Evolutionary conservation across 225 moss, liverwort and hornwort genomes (phyloP).

Genomic region (Physcomitrellopsis africana): DNA sequence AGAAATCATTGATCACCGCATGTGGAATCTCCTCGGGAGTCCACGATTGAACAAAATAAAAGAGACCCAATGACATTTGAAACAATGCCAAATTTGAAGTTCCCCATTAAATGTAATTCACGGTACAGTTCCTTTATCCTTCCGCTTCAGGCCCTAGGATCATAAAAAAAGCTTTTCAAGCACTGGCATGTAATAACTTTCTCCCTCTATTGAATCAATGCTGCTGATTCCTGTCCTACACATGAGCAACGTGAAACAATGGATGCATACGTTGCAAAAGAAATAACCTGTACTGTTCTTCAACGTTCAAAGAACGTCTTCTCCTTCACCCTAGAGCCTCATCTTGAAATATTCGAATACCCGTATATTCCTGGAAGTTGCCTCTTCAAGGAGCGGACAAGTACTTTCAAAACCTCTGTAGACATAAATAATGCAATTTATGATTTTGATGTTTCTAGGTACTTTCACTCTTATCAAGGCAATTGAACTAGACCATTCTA

Average conservation of each 20-base stretch:
- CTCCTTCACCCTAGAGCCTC: not conserved
- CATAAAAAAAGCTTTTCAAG: too few relatives aligned
- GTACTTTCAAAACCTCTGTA: slow-evolving; percentile 1
- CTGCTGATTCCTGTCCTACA: slow-evolving; percentile 6
- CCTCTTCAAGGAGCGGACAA: slow-evolving; percentile 1
- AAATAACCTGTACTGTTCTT: slow-evolving; percentile 3
- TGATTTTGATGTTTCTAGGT: not conserved
- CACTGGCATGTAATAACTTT: too few relatives aligned
- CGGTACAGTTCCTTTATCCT: too few relatives aligned
- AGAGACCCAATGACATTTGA: too few relatives aligned
- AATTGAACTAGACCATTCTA: not conserved
- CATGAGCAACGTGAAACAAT: not conserved
- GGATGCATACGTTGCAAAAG: not conserved
- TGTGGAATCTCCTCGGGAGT: too few relatives aligned
- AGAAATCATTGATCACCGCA: too few relatives aligned
- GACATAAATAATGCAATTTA: not conserved
- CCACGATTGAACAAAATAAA: too few relatives aligned
- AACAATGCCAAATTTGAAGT: too few relatives aligned
- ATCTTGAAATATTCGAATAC: not conserved
- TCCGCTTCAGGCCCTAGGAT: too few relatives aligned
- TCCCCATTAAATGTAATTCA: too few relatives aligned
- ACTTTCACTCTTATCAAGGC: not conserved
- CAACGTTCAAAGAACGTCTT: not conserved
- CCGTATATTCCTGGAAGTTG: not conserved
- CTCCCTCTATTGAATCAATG: not conserved